Percentiles rank a stretch among this genome's conserved stretches.
These are phyloP conservation scores for Skeletonema marinoi DNA, from an alignment of 108 stramenopile genomes.

Conservation along the genomic window DNA sequence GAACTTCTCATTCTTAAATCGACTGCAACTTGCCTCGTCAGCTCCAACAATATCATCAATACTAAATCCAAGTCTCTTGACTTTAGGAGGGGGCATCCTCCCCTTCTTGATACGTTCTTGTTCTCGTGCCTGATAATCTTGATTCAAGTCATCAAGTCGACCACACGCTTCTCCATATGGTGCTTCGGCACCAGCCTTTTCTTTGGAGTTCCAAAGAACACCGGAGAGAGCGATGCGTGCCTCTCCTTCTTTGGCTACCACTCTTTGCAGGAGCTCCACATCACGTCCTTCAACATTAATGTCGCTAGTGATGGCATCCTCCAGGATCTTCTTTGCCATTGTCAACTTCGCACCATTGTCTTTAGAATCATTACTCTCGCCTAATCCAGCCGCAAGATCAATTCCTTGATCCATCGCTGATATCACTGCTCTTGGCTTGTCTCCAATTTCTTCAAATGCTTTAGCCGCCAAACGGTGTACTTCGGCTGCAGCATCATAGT, in stretches of 20 bases:
- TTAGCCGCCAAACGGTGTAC: constrained; percentile 57
- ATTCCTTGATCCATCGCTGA: constrained; percentile 69
- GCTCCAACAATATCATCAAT: constrained; percentile 76
- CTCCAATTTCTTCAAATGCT: constrained; percentile 75
- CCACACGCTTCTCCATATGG: constrained; percentile 66
- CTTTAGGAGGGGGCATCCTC: constrained; percentile 19
- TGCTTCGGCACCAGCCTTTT: constrained; percentile 59
- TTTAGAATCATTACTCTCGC: constrained; percentile 1
- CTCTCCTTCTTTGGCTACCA: constrained; percentile 85
- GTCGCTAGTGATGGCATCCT: constrained; percentile 54
- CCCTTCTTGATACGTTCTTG: constrained; percentile 37
- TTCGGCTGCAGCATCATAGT: constrained; percentile 45
- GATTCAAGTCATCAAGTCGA: constrained; percentile 76
- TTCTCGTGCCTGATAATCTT: constrained; percentile 55
- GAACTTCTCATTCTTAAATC: constrained; percentile 72
- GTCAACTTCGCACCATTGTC: constrained; percentile 9
- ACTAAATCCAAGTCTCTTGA: constrained; percentile 54
- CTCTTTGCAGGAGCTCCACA: constrained; percentile 71
- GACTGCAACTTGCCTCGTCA: constrained; percentile 59
- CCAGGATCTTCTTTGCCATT: constrained; percentile 32
- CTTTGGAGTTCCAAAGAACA: constrained; percentile 57
- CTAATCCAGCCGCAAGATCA: constrained; percentile 58
- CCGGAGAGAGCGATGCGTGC: constrained; percentile 71
- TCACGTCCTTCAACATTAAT: constrained; percentile 67
- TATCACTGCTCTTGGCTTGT: constrained; percentile 68